These are phyloP conservation scores for Sarocladium oryzae DNA, from an alignment of 2,329 filamentous ascomycete species.

Conservation along the genomic window DNA sequence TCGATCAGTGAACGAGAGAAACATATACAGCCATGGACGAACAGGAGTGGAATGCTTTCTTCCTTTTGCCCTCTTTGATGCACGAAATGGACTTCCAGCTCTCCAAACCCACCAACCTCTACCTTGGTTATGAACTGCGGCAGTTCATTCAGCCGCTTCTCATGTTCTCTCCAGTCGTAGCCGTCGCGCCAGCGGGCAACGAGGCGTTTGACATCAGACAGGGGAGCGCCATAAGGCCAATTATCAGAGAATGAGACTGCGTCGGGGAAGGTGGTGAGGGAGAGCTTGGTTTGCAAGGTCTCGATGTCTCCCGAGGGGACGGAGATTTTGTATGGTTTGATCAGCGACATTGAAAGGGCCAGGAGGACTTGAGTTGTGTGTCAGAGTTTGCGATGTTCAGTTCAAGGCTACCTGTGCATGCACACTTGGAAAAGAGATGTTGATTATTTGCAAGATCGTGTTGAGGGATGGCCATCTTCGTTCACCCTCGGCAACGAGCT, in stretches of 20 bases:
- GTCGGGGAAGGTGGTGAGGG: constrained; percentile 21
- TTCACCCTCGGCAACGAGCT: too few species aligned
- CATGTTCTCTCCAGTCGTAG: constrained; percentile 58
- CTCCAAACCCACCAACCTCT: constrained; percentile 49
- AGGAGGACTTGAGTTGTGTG: too few species aligned
- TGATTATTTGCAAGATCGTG: too few species aligned
- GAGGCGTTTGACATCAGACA: constrained; percentile 28
- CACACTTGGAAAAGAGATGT: too few species aligned
- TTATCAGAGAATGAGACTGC: constrained; percentile 26
- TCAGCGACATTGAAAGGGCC: constrained; percentile 16
- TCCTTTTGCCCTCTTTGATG: constrained; percentile 45
- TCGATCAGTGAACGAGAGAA: neutral
- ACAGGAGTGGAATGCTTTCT: constrained; percentile 57
- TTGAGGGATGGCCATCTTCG: too few species aligned
- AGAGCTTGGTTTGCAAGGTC: constrained; percentile 25
- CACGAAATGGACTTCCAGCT: constrained; percentile 57
- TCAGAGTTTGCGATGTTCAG: too few species aligned
- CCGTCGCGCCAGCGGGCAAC: constrained; percentile 31
- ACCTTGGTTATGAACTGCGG: constrained; percentile 51
- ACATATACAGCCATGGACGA: constrained; percentile 55
- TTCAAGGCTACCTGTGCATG: too few species aligned
- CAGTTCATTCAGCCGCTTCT: constrained; percentile 50
- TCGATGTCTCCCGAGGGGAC: constrained; percentile 25
- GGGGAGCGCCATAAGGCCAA: constrained; percentile 25
- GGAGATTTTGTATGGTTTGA: constrained; percentile 28